These are phyloP conservation scores for Phytopythium sindhum DNA, from an alignment of 352 stramenopile species.

Conservation along the genomic window DNA sequence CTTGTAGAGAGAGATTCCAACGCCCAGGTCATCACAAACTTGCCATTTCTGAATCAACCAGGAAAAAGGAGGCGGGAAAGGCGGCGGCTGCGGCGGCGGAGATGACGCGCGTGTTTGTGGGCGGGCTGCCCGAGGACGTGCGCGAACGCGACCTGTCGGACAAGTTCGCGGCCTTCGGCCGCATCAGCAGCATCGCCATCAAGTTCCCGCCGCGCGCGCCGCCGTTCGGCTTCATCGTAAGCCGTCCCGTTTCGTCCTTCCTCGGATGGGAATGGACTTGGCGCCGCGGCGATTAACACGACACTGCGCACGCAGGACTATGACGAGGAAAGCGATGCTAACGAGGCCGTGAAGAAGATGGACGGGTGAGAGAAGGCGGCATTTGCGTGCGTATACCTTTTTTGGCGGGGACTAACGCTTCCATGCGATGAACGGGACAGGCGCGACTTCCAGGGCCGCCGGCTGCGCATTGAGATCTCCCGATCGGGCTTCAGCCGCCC, in stretches of 20 bases:
- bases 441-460: constrained; percentile 25
- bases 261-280: neutral
- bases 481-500: constrained; percentile 11
- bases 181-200: constrained; percentile 35
- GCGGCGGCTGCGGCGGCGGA: neutral
- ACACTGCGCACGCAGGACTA: constrained; percentile 35
- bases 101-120: constrained; percentile 54
- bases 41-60: too few species aligned
- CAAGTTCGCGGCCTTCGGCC: constrained; percentile 50
- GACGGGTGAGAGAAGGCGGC: constrained; percentile 30
- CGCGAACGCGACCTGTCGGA: constrained; percentile 54
- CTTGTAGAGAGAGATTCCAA: neutral
- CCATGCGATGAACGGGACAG: constrained; percentile 1
- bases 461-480: constrained; percentile 57
- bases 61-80: too few species aligned
- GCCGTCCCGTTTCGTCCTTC: constrained; percentile 6
- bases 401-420: neutral
- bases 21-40: too few species aligned
- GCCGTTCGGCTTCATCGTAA: constrained; percentile 62
- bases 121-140: constrained; percentile 56
- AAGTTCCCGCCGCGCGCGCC: constrained; percentile 49
- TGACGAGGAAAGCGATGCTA: constrained; percentile 48
- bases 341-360: constrained; percentile 52
- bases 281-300: too few species aligned
- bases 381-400: too few species aligned